Conservation (phyloP, 2,329 filamentous ascomycete genomes). For the Botrytis aclada region DNA sequence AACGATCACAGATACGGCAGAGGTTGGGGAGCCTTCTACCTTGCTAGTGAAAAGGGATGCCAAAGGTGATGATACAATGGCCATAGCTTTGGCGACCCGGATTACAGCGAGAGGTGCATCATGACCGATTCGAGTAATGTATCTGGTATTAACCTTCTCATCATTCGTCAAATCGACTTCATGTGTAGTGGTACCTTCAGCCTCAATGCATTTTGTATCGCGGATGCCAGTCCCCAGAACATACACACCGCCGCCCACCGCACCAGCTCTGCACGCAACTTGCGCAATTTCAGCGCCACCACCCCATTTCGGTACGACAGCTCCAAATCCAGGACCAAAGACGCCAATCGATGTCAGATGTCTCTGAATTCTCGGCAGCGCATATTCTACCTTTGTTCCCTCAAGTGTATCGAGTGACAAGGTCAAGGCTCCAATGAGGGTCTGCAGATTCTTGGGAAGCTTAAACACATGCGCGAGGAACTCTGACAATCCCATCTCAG, state of each 20-base stretch:
- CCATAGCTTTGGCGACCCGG: conserved; percentile 59
- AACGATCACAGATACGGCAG: conserved; percentile 69
- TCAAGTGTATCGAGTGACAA: conserved; percentile 60
- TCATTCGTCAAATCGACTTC: conserved; percentile 51
- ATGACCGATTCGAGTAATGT: conserved; percentile 46
- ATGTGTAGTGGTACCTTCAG: conserved; percentile 23
- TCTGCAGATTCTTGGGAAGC: conserved; percentile 65
- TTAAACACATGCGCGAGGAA: conserved; percentile 64
- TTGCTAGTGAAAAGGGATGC: conserved; percentile 64
- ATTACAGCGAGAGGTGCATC: conserved; percentile 25
- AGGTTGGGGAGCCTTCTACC: conserved; percentile 71
- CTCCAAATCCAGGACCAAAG: conserved; percentile 85
- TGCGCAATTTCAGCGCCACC: conserved; percentile 85
- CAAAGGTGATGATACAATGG: conserved; percentile 66
- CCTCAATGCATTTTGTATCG: conserved; percentile 30
- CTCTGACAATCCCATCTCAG: conserved; percentile 51
- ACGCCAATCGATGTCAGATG: conserved; percentile 84
- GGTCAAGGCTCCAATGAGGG: conserved; percentile 66
- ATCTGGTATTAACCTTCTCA: conserved; percentile 53
- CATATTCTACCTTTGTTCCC: conserved; percentile 57
- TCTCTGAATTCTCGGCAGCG: conserved; percentile 69
- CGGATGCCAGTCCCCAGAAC: conserved; percentile 72
- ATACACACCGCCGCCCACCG: conserved; percentile 88
- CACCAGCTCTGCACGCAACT: conserved; percentile 83
- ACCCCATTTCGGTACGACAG: conserved; percentile 90